Percentiles rank a stretch among this genome's conserved stretches.
Evolutionary conservation across 208 protist genomes (phyloP).

Genomic region (Leishmania tarentolae): DNA sequence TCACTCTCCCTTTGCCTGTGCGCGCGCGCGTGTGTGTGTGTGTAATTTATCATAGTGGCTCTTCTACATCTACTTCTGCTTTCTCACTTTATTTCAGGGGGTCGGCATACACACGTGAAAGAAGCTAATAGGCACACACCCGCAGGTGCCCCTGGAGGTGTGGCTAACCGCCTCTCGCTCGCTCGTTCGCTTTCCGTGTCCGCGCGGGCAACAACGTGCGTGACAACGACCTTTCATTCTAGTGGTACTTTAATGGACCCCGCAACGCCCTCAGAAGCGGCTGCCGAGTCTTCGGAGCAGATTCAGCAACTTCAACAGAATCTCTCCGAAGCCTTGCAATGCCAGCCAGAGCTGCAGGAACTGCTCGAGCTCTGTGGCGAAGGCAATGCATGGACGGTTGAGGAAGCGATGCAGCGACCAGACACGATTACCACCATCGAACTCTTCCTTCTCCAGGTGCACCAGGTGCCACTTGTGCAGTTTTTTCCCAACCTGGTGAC

Average conservation of each 20-base stretch:
- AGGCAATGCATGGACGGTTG: slow-evolving; percentile 81
- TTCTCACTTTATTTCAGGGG: not conserved
- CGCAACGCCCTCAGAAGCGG: not conserved
- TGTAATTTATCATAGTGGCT: not conserved
- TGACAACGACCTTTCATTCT: not conserved
- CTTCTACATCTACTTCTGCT: not conserved
- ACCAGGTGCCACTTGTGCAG: slow-evolving; percentile 55
- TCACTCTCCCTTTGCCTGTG: not conserved
- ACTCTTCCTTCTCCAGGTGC: slow-evolving; percentile 81
- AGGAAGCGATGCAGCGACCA: slow-evolving; percentile 60
- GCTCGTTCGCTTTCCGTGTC: not conserved
- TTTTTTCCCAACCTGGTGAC: slow-evolving; percentile 78
- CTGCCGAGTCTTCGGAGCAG: slow-evolving; percentile 12
- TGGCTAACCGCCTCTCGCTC: not conserved
- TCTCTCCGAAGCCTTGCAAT: slow-evolving; percentile 42
- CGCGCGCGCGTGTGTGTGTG: not conserved
- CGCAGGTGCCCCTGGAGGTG: not conserved
- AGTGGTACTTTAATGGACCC: not conserved
- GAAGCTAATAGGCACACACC: not conserved
- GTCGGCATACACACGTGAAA: not conserved
- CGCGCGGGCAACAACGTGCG: not conserved
- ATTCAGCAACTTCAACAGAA: slow-evolving; percentile 54
- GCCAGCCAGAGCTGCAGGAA: slow-evolving; percentile 52
- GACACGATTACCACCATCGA: slow-evolving; percentile 74
- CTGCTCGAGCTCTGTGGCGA: slow-evolving; percentile 72